phyloP scores from a whole-genome alignment of 306 rosid species.

The Pterocarpus macrocarpus region DNA sequence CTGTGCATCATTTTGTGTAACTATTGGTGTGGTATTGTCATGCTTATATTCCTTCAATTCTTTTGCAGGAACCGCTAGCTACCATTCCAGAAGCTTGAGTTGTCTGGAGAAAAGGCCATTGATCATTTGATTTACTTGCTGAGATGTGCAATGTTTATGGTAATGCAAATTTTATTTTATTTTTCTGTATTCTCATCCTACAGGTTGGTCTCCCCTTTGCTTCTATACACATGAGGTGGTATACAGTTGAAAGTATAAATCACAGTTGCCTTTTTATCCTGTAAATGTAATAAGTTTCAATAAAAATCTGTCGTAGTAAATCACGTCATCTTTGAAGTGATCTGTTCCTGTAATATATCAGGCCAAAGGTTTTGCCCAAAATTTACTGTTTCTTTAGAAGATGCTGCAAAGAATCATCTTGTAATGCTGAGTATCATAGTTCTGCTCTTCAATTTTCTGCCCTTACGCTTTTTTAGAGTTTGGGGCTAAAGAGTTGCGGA shows the following conservation, averaged over 20 bases:
- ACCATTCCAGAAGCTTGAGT: conserved; percentile 84
- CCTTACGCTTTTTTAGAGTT: no score
- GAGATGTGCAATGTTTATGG: conserved; percentile 25
- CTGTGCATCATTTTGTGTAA: conserved; percentile 34
- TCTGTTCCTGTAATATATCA: conserved; percentile 30
- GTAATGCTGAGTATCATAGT: no score
- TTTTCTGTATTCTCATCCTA: conserved; percentile 20
- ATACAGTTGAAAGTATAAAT: conserved; percentile 56
- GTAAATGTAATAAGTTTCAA: conserved; percentile 48
- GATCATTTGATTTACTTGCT: conserved; percentile 30
- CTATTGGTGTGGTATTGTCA: conserved; percentile 19
- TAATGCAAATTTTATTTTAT: conserved; percentile 29
- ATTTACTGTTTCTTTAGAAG: conserved; percentile 20
- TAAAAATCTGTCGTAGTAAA: conserved; percentile 48
- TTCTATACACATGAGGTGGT: conserved; percentile 35
- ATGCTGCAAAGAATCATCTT: conserved; percentile 36
- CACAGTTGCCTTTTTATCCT: conserved; percentile 28
- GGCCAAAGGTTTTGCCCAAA: conserved; percentile 24
- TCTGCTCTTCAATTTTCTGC: no score
- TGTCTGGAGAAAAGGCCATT: conserved; percentile 36
- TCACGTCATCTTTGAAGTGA: conserved; percentile 39
- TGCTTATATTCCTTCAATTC: conserved; percentile 43
- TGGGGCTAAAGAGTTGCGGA: no score
- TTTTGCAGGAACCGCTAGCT: conserved; percentile 68
- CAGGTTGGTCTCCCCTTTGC: conserved; percentile 39